Evolutionary conservation across 257 asterid genomes (phyloP), one percentile per base, ranked within the genome.

Genomic region (Agastache rugosa): DNA sequence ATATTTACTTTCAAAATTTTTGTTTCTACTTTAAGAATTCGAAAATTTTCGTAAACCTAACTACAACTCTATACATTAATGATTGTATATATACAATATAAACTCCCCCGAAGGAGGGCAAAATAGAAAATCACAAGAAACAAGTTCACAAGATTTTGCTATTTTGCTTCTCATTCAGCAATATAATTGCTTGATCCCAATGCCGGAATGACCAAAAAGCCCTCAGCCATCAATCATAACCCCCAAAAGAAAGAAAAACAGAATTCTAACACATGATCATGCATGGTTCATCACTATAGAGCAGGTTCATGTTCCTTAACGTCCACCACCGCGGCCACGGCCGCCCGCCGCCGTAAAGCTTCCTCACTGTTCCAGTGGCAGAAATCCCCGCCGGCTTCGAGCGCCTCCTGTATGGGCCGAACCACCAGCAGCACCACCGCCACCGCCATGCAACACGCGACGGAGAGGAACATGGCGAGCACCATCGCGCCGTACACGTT

Each of bases 351-450:
- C 63, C 11, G 54, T 17, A 16, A 6, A 10, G 9, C 63, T 37
- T 55, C 51, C 22, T 63, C 53, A 48, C 16, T 15, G 47, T 14
- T 19, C 66, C 73, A 67, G 37, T 8, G 14, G 64, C 34, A 45
- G 31, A 31, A 35, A 3, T 54, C 73, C 2, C 71, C 73, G 41
- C 76, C 72, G 67, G 67, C 81, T 19, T 25, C 77, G 25, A 78
- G 69, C 60, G 82, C 78, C 10, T 78, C 82, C 59, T 22, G 76
- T 9, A 85, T 85, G 0, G 96, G 96, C 86, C 69, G 85, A 5
- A 90, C 78, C 41, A 92, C 89, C 76, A 92, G 67, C 10, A 92
- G 74, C 1, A 87, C 68, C 84, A 84, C 86, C 48, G 85, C 95
- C 6, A 85, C 87, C 5, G 65, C 83, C 81, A 87, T 73, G 69